Evolutionary conservation across 2,329 filamentous ascomycete species (phyloP).

Genomic region (Clarireedia homoeocarpa): DNA sequence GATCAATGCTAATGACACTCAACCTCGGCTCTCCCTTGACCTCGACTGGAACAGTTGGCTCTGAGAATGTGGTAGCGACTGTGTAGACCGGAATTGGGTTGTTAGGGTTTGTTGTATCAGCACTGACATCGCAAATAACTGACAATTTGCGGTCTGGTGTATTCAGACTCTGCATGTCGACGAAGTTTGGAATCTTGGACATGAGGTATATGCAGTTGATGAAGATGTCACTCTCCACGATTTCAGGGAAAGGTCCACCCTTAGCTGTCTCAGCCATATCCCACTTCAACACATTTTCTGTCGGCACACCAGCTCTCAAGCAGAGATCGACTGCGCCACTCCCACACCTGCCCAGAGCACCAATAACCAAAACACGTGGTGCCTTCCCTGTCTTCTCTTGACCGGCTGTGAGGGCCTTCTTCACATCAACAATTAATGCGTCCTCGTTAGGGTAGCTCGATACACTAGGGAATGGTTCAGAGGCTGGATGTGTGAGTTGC

Average conservation of each 20-base stretch:
- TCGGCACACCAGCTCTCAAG: slow-evolving; percentile 62
- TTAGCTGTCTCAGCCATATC: slow-evolving; percentile 71
- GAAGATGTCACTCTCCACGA: slow-evolving; percentile 67
- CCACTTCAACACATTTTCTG: slow-evolving; percentile 57
- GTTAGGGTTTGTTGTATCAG: slow-evolving; percentile 66
- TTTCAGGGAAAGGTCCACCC: slow-evolving; percentile 69
- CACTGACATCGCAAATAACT: slow-evolving; percentile 73
- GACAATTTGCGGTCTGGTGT: slow-evolving; percentile 62
- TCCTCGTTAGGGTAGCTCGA: slow-evolving; percentile 67
- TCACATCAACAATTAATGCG: slow-evolving; percentile 65
- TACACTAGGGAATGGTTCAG: slow-evolving; percentile 57
- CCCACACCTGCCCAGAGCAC: slow-evolving; percentile 76
- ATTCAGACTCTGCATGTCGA: slow-evolving; percentile 62
- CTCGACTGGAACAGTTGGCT: slow-evolving; percentile 74
- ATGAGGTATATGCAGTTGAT: slow-evolving; percentile 87
- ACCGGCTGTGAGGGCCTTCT: slow-evolving; percentile 59
- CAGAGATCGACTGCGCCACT: slow-evolving; percentile 77
- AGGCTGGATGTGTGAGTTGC: slow-evolving; percentile 64
- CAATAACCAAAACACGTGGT: slow-evolving; percentile 76
- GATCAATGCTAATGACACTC: slow-evolving; percentile 81
- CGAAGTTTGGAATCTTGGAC: slow-evolving; percentile 71
- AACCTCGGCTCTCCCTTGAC: slow-evolving; percentile 48
- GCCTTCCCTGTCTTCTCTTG: slow-evolving; percentile 57
- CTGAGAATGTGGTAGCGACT: slow-evolving; percentile 77
- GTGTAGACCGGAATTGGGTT: slow-evolving; percentile 69